Base-by-base conservation (phyloP, 768 basidiomycete genomes). In the Tephrocybe sp. region DNA sequence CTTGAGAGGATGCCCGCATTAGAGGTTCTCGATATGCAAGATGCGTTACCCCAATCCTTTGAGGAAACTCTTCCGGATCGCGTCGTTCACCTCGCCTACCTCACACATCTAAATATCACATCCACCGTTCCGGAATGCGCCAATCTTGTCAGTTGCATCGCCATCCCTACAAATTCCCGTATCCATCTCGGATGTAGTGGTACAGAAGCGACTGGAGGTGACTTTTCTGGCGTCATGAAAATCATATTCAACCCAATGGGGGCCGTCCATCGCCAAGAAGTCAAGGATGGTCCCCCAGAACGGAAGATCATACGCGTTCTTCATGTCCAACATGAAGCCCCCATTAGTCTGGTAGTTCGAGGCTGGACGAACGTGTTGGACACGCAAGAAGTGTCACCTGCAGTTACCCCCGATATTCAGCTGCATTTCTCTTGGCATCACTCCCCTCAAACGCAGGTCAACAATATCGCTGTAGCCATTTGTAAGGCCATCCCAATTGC, bases 1-100 rank as follows among this genome's bases (percentile, higher is more conserved):
- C 67, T 78, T 8, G 45, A 62, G 14, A 57, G 60, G 42, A 71
- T 71, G 68, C 70, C 68, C 1, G 35, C 41, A 40, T 60, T 76
- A 10, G 63, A 59, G 39, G 54, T 62, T 12, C 58, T 76, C n/a
- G 60, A 69, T 49, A 60, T 76, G 4, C 67, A 69, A 38, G 59
- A 70, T 35, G 63, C 64, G 20, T 62, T 75, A 5, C 71, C 72
- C 11, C 55, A 57, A 12, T 53, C 64, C 14, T 57, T 59, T 11
- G 54, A 39, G 8, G 55, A 50, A 38, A 39, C 39, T 13, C 20
- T 48, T 9, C 30, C 45, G 0, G 48, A 51, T 13, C 63, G 58
- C 26, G 41, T 62, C 35, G 49, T 65, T 23, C 48, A 49, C 13
- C 57, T 72, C 7, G 33, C 59, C 11, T 52, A 52, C 16, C 57